Conservation (phyloP, 139 green algal genomes). For the Volvox africanus region DNA sequence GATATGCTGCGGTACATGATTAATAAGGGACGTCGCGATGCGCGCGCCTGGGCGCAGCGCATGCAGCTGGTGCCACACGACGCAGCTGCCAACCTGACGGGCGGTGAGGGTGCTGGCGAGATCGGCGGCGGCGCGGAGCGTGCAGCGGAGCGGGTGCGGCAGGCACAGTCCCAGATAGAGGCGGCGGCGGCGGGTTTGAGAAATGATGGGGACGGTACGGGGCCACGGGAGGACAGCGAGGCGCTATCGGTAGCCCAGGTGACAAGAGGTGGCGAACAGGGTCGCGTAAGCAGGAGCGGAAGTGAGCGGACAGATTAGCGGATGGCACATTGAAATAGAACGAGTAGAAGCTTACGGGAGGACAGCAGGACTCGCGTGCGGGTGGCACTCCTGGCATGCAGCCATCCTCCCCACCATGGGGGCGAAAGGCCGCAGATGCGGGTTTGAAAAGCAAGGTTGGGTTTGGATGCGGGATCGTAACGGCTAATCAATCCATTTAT, state of each 20-base stretch:
- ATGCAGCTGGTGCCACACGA: constrained; percentile 47
- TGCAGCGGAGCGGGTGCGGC: neutral
- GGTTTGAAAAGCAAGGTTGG: too few species aligned
- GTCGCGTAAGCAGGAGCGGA: neutral
- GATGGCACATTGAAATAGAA: neutral
- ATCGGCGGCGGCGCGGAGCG: constrained; percentile 25
- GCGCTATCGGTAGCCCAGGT: neutral
- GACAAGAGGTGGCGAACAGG: neutral
- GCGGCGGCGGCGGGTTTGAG: neutral
- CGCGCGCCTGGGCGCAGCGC: constrained; percentile 44
- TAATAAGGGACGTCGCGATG: constrained; percentile 48
- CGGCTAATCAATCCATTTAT: too few species aligned
- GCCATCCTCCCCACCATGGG: too few species aligned
- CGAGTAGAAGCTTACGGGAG: too few species aligned
- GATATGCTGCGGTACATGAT: constrained; percentile 52
- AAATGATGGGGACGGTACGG: neutral
- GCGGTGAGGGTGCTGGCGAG: constrained; percentile 15
- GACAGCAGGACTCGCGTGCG: too few species aligned
- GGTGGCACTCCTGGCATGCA: too few species aligned
- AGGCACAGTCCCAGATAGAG: neutral
- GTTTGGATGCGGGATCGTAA: too few species aligned
- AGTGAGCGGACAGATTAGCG: neutral
- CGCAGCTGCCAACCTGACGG: neutral
- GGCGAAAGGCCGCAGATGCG: too few species aligned
- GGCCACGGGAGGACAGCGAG: neutral